Evolutionary conservation across 2,329 filamentous ascomycete genomes (phyloP).

Genomic region (Mycosphaerella sp.): DNA sequence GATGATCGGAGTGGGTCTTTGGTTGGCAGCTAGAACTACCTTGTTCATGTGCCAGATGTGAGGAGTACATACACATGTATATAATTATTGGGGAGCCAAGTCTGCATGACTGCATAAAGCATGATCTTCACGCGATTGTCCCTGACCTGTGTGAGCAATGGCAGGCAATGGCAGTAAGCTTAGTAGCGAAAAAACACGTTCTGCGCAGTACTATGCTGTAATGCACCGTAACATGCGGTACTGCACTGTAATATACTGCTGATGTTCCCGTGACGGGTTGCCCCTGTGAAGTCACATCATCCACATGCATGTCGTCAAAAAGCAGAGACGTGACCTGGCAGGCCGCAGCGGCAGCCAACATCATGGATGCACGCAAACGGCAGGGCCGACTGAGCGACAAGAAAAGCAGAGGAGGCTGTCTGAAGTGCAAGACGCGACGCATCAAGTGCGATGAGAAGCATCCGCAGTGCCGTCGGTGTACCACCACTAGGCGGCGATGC

Average conservation of each 20-base stretch:
- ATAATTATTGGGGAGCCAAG: too few species aligned
- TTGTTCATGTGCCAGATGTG: background rate
- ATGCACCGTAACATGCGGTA: too few species aligned
- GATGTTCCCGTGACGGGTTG: too few species aligned
- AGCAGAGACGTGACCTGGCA: slow-evolving; percentile 13
- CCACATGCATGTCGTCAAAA: too few species aligned
- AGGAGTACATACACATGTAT: background rate
- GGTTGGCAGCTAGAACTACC: background rate
- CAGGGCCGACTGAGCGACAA: slow-evolving; percentile 19
- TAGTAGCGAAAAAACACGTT: too few species aligned
- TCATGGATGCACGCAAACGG: slow-evolving; percentile 17
- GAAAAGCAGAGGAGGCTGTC: slow-evolving; percentile 20
- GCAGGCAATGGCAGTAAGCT: too few species aligned
- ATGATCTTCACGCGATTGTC: too few species aligned
- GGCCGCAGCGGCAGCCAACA: slow-evolving; percentile 10
- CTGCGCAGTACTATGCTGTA: too few species aligned
- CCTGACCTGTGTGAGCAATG: too few species aligned
- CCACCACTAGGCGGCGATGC: slow-evolving; percentile 49
- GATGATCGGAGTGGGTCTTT: background rate
- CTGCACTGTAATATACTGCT: too few species aligned
- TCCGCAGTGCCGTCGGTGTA: slow-evolving; percentile 48
- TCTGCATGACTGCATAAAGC: too few species aligned
- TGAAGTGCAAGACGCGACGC: slow-evolving; percentile 38
- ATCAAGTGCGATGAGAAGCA: slow-evolving; percentile 53
- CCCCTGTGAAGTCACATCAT: too few species aligned